Base-by-base conservation (phyloP, 345 rosid species). In the Hypericum androsaemum region DNA sequence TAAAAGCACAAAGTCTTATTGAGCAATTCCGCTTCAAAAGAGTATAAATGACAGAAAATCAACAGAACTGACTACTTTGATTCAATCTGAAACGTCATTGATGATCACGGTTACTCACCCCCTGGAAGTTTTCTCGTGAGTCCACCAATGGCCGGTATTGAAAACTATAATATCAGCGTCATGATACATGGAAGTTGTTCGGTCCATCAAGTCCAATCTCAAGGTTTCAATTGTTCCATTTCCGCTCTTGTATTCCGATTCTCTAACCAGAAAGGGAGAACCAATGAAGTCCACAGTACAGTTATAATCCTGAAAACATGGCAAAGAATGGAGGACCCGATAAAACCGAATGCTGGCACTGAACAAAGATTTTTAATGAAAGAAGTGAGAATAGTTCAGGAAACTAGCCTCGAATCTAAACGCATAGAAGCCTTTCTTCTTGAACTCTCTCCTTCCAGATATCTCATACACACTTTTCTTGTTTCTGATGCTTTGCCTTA, bases 81-180 rank as follows among this genome's bases (percentile, higher is more conserved):
- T 15, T 15, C 52, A 38, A 55, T 8, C 42, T 22, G 15, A 17
- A 10, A 9, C 6, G 41, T 8, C 51, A 22, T 37, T 6, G 17
- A 39, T 46, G 12, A 49, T 12, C 17, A 2, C 15, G 39, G 51
- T 43, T 8, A 66, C 69, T 71, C 66, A 87, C 95, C 95, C 95
- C 71, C 62, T 78, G 35, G 92, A 82, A 37, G 96, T 90, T 79
- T 90, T 90, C 60, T 87, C 98, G 38, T 90, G 96, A 13, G 96
- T 90, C 98, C 98, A 87, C 96, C 98, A 82, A 61, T 87, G 98
- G 50, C 98, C 98, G 0, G 96, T 82, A 60, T 87, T 90, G 72
- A 87, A 90, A 54, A 87, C 64, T 28, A 90, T 63, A 49, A 87
- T 64, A 56, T 90, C 95, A 16, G 98, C 87, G 58, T 84, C 92